Evolutionary conservation across 2,329 filamentous ascomycete genomes (phyloP), one percentile per base, ranked within the genome.

Genomic region (Sarocladium strictum): DNA sequence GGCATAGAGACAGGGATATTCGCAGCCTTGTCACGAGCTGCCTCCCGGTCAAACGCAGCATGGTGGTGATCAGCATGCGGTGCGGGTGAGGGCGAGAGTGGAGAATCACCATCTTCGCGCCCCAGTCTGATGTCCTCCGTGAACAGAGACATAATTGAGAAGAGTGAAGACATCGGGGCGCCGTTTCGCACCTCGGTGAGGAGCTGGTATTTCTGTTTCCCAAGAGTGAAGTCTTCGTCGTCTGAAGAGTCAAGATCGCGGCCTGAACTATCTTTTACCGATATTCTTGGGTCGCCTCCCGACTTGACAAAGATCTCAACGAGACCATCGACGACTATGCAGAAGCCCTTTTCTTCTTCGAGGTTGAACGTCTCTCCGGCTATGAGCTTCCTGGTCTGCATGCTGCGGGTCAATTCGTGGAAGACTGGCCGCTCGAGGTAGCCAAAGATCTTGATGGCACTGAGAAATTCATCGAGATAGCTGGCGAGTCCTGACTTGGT

Each of bases 241-340:
- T 80, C 80, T 3, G 81, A 81, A 53, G 73, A 66, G 65, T 73
- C 65, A 35, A 66, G 35, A 15, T 63, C 61, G 14, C 57, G 57
- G 5, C 32, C 50, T 33, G 21, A 27, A 15, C 7, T 53, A 53
- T 53, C 50, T 53, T 10, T 53, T 53, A 53, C 50, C 50, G 50
- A 40, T 38, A 53, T 29, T 27, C 50, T 53, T 14, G 32, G 17
- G 9, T 62, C 62, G 49, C 57, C 57, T 41, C 86, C 85, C 2
- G 93, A 97, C 68, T 97, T 97, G 69, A 99, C 94, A 67, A 97
- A 99, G 54, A 99, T 97, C 69, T 99, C 91, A 1, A 99, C 92
- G 26, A 96, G 72, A 2, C 94, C 94, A 70, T 99, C 94, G 2
- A 99, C 95, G 4, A 99, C 94, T 55, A 99, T 79, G 67, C 94